These are phyloP conservation scores for Metschnikowia kunwiensis DNA, from an alignment of 805 yeast genomes.

Conservation along the genomic window DNA sequence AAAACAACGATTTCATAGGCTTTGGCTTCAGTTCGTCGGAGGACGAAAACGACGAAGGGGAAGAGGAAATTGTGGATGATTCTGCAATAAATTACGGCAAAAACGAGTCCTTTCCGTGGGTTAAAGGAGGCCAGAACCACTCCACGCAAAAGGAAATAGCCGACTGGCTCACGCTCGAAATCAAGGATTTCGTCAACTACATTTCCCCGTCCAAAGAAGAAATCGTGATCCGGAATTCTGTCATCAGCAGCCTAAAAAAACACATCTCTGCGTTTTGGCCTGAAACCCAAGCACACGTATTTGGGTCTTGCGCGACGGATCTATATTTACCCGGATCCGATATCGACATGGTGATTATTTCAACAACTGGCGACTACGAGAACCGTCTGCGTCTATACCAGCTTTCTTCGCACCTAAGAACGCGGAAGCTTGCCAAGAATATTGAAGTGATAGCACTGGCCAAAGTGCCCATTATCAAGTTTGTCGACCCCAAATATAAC, in stretches of 20 bases:
- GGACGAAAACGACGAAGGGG: conserved; percentile 28
- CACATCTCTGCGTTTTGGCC: conserved; percentile 64
- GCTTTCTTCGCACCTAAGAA: conserved; percentile 66
- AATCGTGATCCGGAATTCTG: conserved; percentile 59
- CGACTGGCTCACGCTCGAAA: conserved; percentile 84
- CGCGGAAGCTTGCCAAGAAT: conserved; percentile 57
- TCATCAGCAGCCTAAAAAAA: conserved; percentile 57
- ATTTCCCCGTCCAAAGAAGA: conserved; percentile 82
- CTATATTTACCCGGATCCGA: conserved; percentile 92
- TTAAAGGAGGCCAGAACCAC: conserved; percentile 72
- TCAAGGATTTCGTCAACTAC: conserved; percentile 78
- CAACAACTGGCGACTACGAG: conserved; percentile 56
- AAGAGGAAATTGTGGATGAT: conserved; percentile 37
- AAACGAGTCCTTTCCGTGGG: conserved; percentile 61
- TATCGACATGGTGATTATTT: conserved; percentile 85
- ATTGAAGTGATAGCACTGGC: conserved; percentile 88
- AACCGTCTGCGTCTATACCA: conserved; percentile 66
- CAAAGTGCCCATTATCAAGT: conserved; percentile 91
- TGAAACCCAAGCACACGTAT: conserved; percentile 74
- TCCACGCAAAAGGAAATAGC: conserved; percentile 72
- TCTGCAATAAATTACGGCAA: conserved; percentile 27
- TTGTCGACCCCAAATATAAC: conserved; percentile 66
- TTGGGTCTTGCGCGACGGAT: conserved; percentile 94
- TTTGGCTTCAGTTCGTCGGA: conserved; percentile 51
- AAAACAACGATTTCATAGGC: conserved; percentile 53